Evolutionary conservation across 2,329 filamentous ascomycete genomes (phyloP).

Genomic region (Aureobasidium sp.): DNA sequence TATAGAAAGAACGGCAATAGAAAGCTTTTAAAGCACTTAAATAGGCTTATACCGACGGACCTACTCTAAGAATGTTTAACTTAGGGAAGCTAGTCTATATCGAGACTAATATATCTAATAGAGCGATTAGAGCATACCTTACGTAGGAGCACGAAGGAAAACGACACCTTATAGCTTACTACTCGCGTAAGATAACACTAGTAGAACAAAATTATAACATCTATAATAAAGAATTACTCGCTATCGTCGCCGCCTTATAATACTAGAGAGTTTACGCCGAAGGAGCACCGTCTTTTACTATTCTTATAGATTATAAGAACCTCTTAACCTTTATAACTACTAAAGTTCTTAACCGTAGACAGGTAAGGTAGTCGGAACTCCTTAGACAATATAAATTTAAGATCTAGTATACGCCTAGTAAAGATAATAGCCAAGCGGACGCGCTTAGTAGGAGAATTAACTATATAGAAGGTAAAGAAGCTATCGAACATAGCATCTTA

Average conservation of each 20-base stretch:
- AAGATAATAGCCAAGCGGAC: slow-evolving; percentile 18
- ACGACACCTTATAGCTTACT: slow-evolving; percentile 19
- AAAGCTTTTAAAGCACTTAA: slow-evolving; percentile 1
- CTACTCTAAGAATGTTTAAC: slow-evolving; percentile 17
- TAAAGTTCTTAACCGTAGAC: slow-evolving; percentile 16
- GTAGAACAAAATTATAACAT: slow-evolving; percentile 20
- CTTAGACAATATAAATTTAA: slow-evolving; percentile 18
- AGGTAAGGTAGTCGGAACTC: slow-evolving; percentile 18
- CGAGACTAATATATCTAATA: neutral
- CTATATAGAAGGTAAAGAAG: slow-evolving; percentile 18
- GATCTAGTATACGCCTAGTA: slow-evolving; percentile 18
- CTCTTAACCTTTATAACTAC: slow-evolving; percentile 19
- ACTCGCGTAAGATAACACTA: slow-evolving; percentile 18
- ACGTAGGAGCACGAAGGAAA: slow-evolving; percentile 14
- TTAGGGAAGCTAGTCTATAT: slow-evolving; percentile 4
- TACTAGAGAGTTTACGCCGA: slow-evolving; percentile 19
- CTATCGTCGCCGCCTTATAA: slow-evolving; percentile 9
- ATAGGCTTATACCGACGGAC: neutral
- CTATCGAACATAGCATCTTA: slow-evolving; percentile 15
- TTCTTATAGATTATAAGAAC: slow-evolving; percentile 20
- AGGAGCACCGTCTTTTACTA: slow-evolving; percentile 16
- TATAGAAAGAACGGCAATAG: slow-evolving; percentile 10
- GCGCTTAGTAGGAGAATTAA: slow-evolving; percentile 18
- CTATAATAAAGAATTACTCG: slow-evolving; percentile 8
- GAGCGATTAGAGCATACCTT: neutral